Percentiles rank a stretch among this genome's conserved stretches.
These are phyloP conservation scores for Sideroxylon spinosum DNA, from an alignment of 179 eudicot genomes.

Conservation along the genomic window DNA sequence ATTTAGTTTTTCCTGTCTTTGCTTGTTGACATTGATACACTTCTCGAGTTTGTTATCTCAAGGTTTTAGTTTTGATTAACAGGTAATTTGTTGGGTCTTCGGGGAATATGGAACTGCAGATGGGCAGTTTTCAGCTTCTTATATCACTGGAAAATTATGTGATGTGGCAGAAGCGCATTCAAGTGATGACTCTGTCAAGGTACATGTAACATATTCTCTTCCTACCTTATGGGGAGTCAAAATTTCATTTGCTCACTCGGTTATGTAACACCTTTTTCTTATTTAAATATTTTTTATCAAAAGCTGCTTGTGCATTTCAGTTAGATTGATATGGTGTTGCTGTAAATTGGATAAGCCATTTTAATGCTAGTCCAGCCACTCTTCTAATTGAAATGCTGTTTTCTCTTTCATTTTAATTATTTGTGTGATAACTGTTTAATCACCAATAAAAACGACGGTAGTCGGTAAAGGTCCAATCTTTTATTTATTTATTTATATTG, in stretches of 20 bases:
- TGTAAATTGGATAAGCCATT: neutral
- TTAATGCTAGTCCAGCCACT: neutral
- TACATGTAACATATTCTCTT: constrained; percentile 19
- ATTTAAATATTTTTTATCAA: neutral
- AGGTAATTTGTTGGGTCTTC: constrained; percentile 99
- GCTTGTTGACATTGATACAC: neutral
- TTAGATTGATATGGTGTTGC: neutral
- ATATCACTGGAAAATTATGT: constrained; percentile 81
- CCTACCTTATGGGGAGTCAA: neutral
- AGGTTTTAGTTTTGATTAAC: constrained; percentile 17
- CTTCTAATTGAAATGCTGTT: neutral
- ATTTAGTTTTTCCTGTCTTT: constrained; percentile 5
- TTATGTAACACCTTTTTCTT: neutral
- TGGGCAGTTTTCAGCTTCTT: constrained; percentile 91
- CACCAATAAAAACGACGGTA: neutral
- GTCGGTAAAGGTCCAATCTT: no score
- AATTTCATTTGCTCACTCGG: neutral
- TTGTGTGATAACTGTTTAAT: neutral
- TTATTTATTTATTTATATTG: no score
- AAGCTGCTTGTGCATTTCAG: neutral
- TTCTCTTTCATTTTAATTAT: neutral
- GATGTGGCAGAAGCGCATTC: constrained; percentile 94
- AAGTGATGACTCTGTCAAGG: constrained; percentile 88
- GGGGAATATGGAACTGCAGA: constrained; percentile 95
- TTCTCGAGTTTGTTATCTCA: constrained; percentile 7